Evolutionary conservation across 352 stramenopile species (phyloP), one percentile per base, ranked within the genome.

Genomic region (Globisporangium barbulae): DNA sequence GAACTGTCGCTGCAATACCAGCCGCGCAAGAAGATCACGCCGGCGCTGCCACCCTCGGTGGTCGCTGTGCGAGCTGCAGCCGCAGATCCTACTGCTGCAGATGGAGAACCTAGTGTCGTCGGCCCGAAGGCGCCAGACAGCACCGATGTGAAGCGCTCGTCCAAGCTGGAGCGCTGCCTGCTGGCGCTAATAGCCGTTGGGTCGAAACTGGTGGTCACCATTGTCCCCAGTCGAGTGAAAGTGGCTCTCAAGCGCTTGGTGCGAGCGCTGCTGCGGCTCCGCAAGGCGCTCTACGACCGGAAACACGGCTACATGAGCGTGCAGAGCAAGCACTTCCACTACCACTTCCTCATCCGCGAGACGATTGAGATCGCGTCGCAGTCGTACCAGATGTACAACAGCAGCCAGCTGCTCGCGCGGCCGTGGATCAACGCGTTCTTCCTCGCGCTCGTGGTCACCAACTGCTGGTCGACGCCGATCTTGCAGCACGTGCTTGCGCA

Each of bases 1-100:
- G 64, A 73, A 21, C 59, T 78, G 13, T 68, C 65, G 50, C 71
- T 78, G 47, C 35, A 37, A 12, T 61, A 45, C 49, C 62, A 72
- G 50, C 6, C 54, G 22, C 53, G 59, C 45, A 49, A 31, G 15
- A 54, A 61, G 56, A 31, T 68, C 55, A 47, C 50, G 5, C 63
- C 55, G 2, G 41, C 48, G 21, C 55, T 68, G 6, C 63, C 63
- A 3, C 17, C 47, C 15, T 64, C 63, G 3, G 55, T 68, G 31
- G 41, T 68, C 4, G 48, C 55, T 0, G 31, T 64, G 15, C 54
- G 42, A 49, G 13, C 9, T 15, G 10, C 15, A 59, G 41, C 8
- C 15, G 41, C 13, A 10, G 52, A 31, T 28, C 1, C 33, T 30
- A 15, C 8, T 31, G 5, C 15, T 19, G 50, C 15, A 15, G 33